Base-by-base conservation (phyloP, 2,329 filamentous ascomycete species). In the Pseudogymnoascus sp. region DNA sequence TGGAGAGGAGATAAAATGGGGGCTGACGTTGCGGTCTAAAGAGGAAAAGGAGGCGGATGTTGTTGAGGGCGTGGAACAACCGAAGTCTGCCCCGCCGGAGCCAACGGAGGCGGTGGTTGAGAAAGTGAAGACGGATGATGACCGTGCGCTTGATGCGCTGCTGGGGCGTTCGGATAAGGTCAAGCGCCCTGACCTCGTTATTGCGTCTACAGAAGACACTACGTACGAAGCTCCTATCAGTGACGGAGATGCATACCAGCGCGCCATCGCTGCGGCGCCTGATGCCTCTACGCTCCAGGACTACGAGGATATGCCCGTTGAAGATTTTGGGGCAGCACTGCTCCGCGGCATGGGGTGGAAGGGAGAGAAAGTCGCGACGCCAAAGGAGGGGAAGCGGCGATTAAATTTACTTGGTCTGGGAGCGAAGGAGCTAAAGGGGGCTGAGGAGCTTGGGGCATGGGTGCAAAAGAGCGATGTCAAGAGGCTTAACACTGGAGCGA, bases 321-420 rank as follows among this genome's bases (percentile, higher is more conserved):
- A 97, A 68, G 92, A 97, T 69, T 99, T 97, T 67, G 94, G 94
- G 6, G 89, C 92, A 15, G 92, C 92, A 0, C 80, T 97, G 66
- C 80, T 99, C 36, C 86, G 92, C 33, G 92, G 92, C 8, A 97
- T 97, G 89, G 94, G 94, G 7, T 97, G 93, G 92, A 92, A 97
- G 78, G 87, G 76, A 80, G 64, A 76, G 79, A 55, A 81, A 79
- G 79, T 75, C 52, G 73, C 76, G 5, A 88, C 88, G 67, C 79
- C 86, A 36, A 87, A 84, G 65, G 77, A 86, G 15, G 79, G 86
- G 12, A 87, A 88, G 71, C 82, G 86, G 60, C 84, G 92, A 59
- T 87, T 91, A 13, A 91, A 91, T 63, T 82, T 95, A 62, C 33
- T 59, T 37, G 58, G 58, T 31, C 79, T 97, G 8, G 94, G 94